Base-by-base conservation (phyloP, 306 rosid species). In the Delonix regia region DNA sequence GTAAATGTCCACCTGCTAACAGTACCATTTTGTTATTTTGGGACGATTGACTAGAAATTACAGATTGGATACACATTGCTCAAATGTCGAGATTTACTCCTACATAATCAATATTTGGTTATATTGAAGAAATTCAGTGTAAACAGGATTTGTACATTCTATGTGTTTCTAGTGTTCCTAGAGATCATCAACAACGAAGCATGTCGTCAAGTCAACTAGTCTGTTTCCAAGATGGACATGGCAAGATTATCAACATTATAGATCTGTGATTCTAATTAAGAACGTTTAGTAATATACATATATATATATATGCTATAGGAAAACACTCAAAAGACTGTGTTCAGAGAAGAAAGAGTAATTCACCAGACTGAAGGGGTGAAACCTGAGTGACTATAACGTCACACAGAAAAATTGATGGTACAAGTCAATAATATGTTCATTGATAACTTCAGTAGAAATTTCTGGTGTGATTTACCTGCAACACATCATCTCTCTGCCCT, bases 391-490 rank as follows among this genome's bases (percentile, higher is more conserved):
- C 57, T 51, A 6, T 2, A n/a, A 51, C 44, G n/a, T 30, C 36
- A 47, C 8, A 38, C 1, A 13, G 52, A 80, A 59, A 74, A 56
- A 41, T 69, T 68, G 33, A 48, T 27, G 76, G 8, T 45, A 18
- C 25, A 11, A 63, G 13, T 39, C 38, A 22, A 42, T 41, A 61
- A 69, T 61, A 55, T 76, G 72, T 59, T 49, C 51, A 49, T 76
- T 65, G 63, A 77, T 61, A 71, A 59, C 63, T 53, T 36, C 6
- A 51, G 11, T 18, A 51, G 69, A 57, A 38, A 64, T 63, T 45
- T 59, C 62, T 36, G 51, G 64, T 39, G 71, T 78, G 81, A 67
- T 70, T 85, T 86, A 91, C 97, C 90, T 84, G 82, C 59, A 78
- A 79, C 57, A 77, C 71, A 63, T 53, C 41, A 70, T 36, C 36